Base-by-base conservation (phyloP, 2,329 filamentous ascomycete genomes). In the Fusarium sulawesiense region DNA sequence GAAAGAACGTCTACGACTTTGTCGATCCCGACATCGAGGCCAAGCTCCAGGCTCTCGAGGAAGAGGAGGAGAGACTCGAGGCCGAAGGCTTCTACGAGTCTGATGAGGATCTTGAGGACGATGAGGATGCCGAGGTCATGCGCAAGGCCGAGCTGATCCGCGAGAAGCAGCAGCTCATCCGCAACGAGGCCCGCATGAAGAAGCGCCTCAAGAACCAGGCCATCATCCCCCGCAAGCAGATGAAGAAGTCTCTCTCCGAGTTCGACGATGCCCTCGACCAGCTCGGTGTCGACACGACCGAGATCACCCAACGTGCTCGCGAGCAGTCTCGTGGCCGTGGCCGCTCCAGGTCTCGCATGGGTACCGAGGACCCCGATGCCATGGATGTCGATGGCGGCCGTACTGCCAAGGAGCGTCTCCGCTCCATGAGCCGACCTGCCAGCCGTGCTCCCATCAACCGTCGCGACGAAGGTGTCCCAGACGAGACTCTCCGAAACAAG, bases 201-300 rank as follows among this genome's bases (percentile, higher is more conserved):
- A 98, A 97, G 86, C 92, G 91, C 44, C 89, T 99, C 80, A 98
- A 99, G 91, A 99, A 99, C 86, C 90, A 94, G 74, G 95, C 96
- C 67, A 88, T 95, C 74, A 97, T 99, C 71, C 97, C 96, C 25
- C 91, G 96, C 77, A 92, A 91, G 74, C 88, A 89, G 73, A 89
- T 91, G 79, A 89, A 93, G 80, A 93, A 94, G 85, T 91, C 92
- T 67, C 86, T 97, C 55, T 92, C 93, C 23, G 90, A 97, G 80
- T 93, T 98, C 87, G 92, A 97, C 80, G 88, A 91, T 64, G 92
- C 93, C 63, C 88, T 99, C 70, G 91, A 96, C 80, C 89, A 89
- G 62, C 90, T 97, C 60, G 95, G 95, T 74, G 90, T 95, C 80
- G 94, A 98, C 79, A 92, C 93, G 20, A 88, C 90, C 56, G 88